Evolutionary conservation across 2,329 filamentous ascomycete species (phyloP).

Genomic region (Grosmannia huntii): DNA sequence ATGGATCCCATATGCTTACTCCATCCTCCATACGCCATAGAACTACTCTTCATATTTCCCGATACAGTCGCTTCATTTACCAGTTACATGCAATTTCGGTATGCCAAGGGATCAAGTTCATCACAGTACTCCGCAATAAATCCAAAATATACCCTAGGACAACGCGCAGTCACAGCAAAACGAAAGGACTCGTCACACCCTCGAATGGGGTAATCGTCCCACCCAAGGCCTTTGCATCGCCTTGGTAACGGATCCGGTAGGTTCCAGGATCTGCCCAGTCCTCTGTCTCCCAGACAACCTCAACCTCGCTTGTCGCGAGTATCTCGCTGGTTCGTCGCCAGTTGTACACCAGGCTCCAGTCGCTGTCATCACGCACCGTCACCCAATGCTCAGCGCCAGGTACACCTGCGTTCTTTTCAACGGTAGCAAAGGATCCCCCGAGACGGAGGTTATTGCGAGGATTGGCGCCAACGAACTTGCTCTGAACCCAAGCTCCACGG

Average conservation of each 20-base stretch:
- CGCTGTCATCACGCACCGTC: conserved; percentile 55
- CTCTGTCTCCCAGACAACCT: conserved; percentile 68
- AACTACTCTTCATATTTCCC: too few species aligned
- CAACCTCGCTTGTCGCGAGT: conserved; percentile 65
- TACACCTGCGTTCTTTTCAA: conserved; percentile 46
- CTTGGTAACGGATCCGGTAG: conserved; percentile 74
- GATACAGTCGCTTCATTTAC: too few species aligned
- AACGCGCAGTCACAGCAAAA: conserved; percentile 27
- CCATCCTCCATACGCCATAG: too few species aligned
- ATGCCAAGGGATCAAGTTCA: too few species aligned
- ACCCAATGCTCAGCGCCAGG: conserved; percentile 37
- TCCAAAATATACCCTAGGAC: too few species aligned
- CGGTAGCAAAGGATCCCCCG: conserved; percentile 62
- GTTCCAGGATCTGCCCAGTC: conserved; percentile 45
- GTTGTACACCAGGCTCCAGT: conserved; percentile 72
- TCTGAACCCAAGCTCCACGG: conserved; percentile 43
- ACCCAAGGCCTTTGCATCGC: conserved; percentile 58
- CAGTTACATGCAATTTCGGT: too few species aligned
- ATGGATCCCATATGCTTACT: too few species aligned
- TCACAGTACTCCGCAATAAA: too few species aligned
- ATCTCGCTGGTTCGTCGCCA: conserved; percentile 64
- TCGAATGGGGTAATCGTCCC: conserved; percentile 55
- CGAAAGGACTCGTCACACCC: conserved; percentile 45
- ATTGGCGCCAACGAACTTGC: conserved; percentile 73
- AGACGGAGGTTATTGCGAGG: conserved; percentile 77